Evolutionary conservation across 2,329 filamentous ascomycete species (phyloP).

Genomic region (Hansfordia pulvinata): DNA sequence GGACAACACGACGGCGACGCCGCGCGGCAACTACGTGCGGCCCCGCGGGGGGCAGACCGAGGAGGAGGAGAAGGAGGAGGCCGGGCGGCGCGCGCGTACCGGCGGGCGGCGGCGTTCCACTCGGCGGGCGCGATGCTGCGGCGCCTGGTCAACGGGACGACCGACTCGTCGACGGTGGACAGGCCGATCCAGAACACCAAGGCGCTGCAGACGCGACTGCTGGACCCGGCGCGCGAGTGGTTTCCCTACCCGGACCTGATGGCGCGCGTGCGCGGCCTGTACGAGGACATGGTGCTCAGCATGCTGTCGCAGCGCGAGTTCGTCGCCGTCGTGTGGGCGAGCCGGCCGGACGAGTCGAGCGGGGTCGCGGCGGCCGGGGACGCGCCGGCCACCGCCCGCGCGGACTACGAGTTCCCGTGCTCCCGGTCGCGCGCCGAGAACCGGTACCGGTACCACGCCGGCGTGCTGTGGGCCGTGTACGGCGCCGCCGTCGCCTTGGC

Average conservation of each 20-base stretch:
- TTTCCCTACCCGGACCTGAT: conserved; percentile 15
- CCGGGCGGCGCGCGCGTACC: no score
- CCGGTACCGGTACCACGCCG: conserved; percentile 17
- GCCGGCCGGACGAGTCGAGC: conserved; percentile 10
- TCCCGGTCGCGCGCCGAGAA: conserved; percentile 16
- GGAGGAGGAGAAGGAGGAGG: no score
- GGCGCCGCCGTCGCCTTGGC: conserved; percentile 16
- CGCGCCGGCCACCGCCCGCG: conserved; percentile 2
- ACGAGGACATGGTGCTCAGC: conserved; percentile 22
- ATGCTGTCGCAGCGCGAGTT: conserved; percentile 22
- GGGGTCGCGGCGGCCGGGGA: conserved; percentile 10
- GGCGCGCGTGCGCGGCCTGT: conserved; percentile 16
- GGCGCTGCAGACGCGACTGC: conserved; percentile 26
- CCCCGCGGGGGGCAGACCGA: conserved; percentile 10
- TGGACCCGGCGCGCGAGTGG: conserved; percentile 19
- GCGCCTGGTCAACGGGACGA: conserved; percentile 17
- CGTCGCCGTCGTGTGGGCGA: conserved; percentile 20
- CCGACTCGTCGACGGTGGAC: conserved; percentile 13
- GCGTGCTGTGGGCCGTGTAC: conserved; percentile 23
- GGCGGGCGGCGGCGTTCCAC: conserved; percentile 19
- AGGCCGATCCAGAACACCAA: conserved; percentile 15
- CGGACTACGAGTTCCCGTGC: conserved; percentile 15
- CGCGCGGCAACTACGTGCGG: conserved; percentile 17
- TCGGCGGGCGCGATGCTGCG: conserved; percentile 19
- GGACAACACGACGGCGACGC: conserved; percentile 19